Conservation (phyloP, 2,329 filamentous ascomycete species). For the Waltergamsia citrina region DNA sequence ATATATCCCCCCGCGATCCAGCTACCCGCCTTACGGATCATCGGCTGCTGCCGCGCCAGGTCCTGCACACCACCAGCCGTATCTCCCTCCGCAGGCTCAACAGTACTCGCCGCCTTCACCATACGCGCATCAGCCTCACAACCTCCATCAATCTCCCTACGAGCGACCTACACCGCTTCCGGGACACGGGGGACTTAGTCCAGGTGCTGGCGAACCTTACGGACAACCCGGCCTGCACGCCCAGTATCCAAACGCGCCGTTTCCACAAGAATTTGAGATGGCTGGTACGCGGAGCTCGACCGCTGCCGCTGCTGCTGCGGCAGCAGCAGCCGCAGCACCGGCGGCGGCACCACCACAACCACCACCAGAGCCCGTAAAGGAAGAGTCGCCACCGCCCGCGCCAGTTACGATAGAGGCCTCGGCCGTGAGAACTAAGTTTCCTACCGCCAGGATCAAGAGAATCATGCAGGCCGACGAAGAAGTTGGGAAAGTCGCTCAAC, state of each 20-base stretch:
- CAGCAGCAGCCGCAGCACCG: conserved; percentile 2
- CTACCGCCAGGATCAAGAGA: conserved; percentile 92
- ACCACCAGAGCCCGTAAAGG: no score
- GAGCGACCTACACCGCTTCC: no score
- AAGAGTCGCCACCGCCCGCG: background rate
- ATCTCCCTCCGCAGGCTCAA: background rate
- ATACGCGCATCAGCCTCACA: background rate
- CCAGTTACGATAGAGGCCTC: conserved; percentile 41
- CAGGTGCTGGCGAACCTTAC: background rate
- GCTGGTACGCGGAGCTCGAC: conserved; percentile 2
- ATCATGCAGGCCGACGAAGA: conserved; percentile 99
- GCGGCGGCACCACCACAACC: background rate
- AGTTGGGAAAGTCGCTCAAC: conserved; percentile 95
- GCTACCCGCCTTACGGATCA: no score
- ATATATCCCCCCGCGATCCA: no score
- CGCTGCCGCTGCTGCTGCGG: conserved; percentile 2
- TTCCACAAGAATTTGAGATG: conserved; percentile 3
- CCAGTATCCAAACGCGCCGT: background rate
- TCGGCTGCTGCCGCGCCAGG: no score
- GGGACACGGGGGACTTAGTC: no score
- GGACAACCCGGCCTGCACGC: background rate
- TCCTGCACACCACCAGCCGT: background rate
- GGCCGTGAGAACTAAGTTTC: conserved; percentile 89
- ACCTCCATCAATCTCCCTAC: background rate
- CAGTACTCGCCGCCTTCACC: background rate